Percentiles rank a stretch among this genome's conserved stretches.
These are phyloP conservation scores for Chrysoporthe puriensis DNA, from an alignment of 2,329 filamentous ascomycete genomes.

Conservation along the genomic window DNA sequence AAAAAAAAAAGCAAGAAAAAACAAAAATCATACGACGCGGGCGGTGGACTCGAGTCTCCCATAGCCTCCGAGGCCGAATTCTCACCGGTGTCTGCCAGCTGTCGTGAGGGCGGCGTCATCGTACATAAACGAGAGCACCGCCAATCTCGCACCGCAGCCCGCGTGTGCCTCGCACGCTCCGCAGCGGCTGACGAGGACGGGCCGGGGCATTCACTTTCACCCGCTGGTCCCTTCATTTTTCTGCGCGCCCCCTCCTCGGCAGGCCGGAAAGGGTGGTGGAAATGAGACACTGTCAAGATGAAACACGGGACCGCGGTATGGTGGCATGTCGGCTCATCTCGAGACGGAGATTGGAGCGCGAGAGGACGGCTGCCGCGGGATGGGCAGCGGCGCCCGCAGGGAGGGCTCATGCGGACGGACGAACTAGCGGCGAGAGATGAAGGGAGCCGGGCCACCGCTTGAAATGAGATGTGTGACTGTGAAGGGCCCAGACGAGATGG, in stretches of 20 bases:
- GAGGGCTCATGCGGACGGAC: not conserved
- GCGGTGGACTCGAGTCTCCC: not conserved
- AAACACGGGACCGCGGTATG: conserved; percentile 9
- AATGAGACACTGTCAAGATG: conserved; percentile 16
- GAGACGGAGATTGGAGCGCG: not conserved
- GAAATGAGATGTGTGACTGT: no score
- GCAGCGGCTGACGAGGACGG: not conserved
- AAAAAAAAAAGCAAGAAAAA: no score
- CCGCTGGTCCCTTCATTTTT: not conserved
- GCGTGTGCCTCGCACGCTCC: not conserved
- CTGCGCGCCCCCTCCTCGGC: not conserved
- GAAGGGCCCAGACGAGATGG: not conserved
- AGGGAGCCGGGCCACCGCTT: not conserved
- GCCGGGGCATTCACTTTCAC: no score
- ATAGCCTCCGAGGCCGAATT: not conserved
- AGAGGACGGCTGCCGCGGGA: not conserved
- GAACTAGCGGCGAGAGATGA: not conserved
- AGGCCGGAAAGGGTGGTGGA: not conserved
- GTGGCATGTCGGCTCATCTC: not conserved
- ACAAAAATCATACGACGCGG: no score
- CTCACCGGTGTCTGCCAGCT: not conserved
- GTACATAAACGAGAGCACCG: conserved; percentile 13
- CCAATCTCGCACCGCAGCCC: not conserved
- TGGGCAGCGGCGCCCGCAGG: not conserved
- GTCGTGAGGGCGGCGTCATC: conserved; percentile 5